Percentiles rank a stretch among this genome's conserved stretches.
Conservation (phyloP, 1,139 yeast genomes). For the Suhomyces bokatorum region DNA sequence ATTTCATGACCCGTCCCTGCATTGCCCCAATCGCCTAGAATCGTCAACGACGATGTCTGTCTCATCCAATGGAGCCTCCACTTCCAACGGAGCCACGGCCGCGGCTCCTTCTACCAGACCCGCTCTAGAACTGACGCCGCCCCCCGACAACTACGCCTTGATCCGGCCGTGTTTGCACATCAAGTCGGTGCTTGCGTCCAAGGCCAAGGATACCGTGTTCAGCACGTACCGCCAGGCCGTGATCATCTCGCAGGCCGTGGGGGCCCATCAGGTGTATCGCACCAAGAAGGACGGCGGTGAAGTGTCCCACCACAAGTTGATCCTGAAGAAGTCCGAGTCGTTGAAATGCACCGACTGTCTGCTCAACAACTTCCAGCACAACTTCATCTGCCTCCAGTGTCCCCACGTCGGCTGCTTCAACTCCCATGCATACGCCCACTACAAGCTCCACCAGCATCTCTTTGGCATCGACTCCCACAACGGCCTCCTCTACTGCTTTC, state of each 20-base stretch:
- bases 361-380: conserved; percentile 47
- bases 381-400: conserved; percentile 77
- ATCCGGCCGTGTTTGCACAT: conserved; percentile 57
- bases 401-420: conserved; percentile 74
- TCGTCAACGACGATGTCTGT: conserved; percentile 9
- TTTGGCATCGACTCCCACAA: conserved; percentile 66
- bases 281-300: conserved; percentile 34
- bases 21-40: background rate
- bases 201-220: conserved; percentile 56
- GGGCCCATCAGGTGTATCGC: conserved; percentile 23
- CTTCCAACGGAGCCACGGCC: background rate
- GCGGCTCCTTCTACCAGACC: conserved; percentile 4
- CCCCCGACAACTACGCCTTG: conserved; percentile 29
- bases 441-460: conserved; percentile 60
- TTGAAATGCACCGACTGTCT: conserved; percentile 54
- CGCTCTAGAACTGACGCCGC: conserved; percentile 20
- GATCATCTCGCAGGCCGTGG: conserved; percentile 41
- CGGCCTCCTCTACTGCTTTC: conserved; percentile 72
- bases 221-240: conserved; percentile 62
- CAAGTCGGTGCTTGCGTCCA: conserved; percentile 51
- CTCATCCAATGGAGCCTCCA: conserved; percentile 6
- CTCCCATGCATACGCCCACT: conserved; percentile 54
- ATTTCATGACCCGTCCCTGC: conserved; percentile 2
- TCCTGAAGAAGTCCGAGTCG: conserved; percentile 42
- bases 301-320: conserved; percentile 32